Evolutionary conservation across 768 basidiomycete species (phyloP), one percentile per base, ranked within the genome.

Genomic region (Tricholomella constricta): DNA sequence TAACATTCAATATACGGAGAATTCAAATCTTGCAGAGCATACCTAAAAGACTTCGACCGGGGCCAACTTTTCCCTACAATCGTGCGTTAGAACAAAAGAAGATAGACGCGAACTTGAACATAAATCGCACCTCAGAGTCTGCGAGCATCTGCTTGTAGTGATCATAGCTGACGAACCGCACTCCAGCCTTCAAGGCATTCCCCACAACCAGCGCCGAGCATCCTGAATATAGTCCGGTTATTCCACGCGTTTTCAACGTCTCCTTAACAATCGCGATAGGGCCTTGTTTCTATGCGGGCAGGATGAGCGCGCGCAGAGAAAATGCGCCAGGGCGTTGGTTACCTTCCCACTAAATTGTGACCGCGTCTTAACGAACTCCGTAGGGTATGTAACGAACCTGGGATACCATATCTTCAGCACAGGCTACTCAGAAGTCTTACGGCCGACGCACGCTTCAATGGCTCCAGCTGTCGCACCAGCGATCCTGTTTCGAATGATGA

Each of bases 101-200:
- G 19, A 43, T 37, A 37, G 17, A 6, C 14, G 15, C 15, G 5
- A 27, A 25, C 15, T 10, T 42, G 17, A 17, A 6, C 2, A 22
- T 22, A 8, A 27, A n/a, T n/a, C 78, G 63, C 62, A 94, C 95
- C 77, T 98, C 78, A 6, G 84, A 63, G 69, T 98, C 94, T 38
- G 89, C 90, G 40, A 99, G 68, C 62, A 85, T 69, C 25, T 76
- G 72, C 73, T 98, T 98, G 76, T 94, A 95, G 65, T 88, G 80
- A 66, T 98, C 95, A 71, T 99, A 99, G 60, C 86, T 89, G 51
- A 97, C 82, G 69, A 99, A 99, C 37, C 97, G 80, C 32, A 99
- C 95, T 3, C 95, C 97, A 1, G 97, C 97, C 75, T 99, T 99
- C 60, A 84, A 66, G 0, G 95, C 81, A 68, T 98, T 98, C 11